phyloP scores from a whole-genome alignment of 1,139 yeast genomes.

The Magnusiomyces starmeri region DNA sequence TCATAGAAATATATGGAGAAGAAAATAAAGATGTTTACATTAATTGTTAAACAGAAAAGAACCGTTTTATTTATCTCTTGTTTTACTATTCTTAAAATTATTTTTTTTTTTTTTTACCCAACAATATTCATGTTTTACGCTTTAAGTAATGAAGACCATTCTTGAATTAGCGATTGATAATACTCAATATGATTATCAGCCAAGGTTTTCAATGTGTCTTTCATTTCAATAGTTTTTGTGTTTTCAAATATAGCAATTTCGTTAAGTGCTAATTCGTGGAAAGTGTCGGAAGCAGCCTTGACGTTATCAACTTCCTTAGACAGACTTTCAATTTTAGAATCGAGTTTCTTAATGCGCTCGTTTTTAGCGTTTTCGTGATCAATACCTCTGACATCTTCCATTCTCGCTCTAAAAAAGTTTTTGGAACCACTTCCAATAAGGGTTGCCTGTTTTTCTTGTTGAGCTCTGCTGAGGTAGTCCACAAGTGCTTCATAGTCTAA shows the following conservation, averaged over 20 bases:
- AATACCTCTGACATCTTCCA: conserved; percentile 55
- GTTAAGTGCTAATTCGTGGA: conserved; percentile 53
- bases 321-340: conserved; percentile 52
- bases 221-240: conserved; percentile 72
- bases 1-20: conserved; percentile 1
- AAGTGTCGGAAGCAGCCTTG: conserved; percentile 61
- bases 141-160: conserved; percentile 12
- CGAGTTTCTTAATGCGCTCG: conserved; percentile 45
- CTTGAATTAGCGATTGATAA: conserved; percentile 38
- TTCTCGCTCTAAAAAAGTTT: conserved; percentile 46
- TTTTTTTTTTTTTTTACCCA: conserved; percentile 5
- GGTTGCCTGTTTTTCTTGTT: conserved; percentile 54
- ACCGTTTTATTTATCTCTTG: not conserved
- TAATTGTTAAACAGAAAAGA: not conserved
- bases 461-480: conserved; percentile 68
- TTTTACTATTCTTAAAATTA: conserved; percentile 1
- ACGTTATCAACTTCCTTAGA: conserved; percentile 55
- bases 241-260: conserved; percentile 81
- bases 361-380: conserved; percentile 50
- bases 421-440: conserved; percentile 51
- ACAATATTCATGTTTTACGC: not conserved
- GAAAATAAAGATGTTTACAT: not conserved
- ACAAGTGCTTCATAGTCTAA: conserved; percentile 81
- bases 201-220: conserved; percentile 56
- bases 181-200: conserved; percentile 74